These are phyloP conservation scores for Diaporthe eres DNA, from an alignment of 2,329 filamentous ascomycete species.

Conservation along the genomic window DNA sequence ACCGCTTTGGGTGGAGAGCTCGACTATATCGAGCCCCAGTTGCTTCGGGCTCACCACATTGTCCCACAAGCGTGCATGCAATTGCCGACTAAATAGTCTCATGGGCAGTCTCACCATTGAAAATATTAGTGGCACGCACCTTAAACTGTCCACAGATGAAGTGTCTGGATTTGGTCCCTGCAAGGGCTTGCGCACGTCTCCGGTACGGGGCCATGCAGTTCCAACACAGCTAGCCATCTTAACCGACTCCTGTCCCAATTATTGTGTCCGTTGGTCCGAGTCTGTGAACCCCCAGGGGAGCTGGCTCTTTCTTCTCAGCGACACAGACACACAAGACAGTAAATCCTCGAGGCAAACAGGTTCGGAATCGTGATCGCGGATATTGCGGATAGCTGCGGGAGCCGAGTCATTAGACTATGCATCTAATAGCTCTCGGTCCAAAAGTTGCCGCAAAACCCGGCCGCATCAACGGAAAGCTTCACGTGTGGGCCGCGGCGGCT, in stretches of 20 bases:
- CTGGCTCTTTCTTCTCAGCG: no score
- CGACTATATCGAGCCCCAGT: background rate
- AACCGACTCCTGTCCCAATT: no score
- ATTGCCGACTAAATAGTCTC: background rate
- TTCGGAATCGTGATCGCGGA: background rate
- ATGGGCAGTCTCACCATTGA: background rate
- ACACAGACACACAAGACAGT: no score
- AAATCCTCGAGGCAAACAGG: no score
- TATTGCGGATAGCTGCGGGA: constrained; percentile 24
- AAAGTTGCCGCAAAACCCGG: background rate
- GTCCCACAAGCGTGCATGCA: background rate
- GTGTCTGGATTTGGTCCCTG: no score
- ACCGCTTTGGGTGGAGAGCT: background rate
- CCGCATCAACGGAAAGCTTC: background rate
- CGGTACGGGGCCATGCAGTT: no score
- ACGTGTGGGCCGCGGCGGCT: background rate
- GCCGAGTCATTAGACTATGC: background rate
- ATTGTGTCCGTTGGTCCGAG: no score
- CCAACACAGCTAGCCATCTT: no score
- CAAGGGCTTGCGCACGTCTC: no score
- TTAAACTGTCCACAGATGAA: background rate
- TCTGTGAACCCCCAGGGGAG: no score
- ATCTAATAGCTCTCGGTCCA: background rate
- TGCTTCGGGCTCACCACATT: background rate
- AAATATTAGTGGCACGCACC: background rate